Evolutionary conservation across 371 early-diverging fungal genomes (phyloP).

Genomic region (Lichtheimia ramosa): DNA sequence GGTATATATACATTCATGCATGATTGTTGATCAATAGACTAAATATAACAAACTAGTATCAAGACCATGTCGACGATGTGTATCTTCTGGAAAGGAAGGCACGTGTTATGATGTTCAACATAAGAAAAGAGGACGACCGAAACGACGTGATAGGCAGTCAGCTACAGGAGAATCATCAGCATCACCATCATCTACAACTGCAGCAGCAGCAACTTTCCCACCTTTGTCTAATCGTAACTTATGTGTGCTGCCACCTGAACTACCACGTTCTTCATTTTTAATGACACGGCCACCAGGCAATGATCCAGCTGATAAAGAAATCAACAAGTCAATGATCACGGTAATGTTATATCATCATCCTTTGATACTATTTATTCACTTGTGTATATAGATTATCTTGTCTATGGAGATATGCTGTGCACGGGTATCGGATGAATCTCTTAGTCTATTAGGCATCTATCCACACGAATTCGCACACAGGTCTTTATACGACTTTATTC

Average conservation of each 20-base stretch:
- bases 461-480: conserved; percentile 61
- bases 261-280: conserved; percentile 2
- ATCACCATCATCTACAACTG: not conserved
- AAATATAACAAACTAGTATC: conserved; percentile 41
- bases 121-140: conserved; percentile 81
- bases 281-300: conserved; percentile 7
- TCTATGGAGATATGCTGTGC: conserved; percentile 62
- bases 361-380: no score
- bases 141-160: conserved; percentile 48
- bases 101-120: conserved; percentile 78
- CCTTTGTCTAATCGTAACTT: not conserved
- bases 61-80: conserved; percentile 76
- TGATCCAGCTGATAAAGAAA: conserved; percentile 2
- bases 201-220: not conserved
- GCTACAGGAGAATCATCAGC: not conserved
- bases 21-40: no score
- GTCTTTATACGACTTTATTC: conserved; percentile 56
- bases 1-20: not conserved
- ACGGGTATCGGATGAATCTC: conserved; percentile 54
- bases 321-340: conserved; percentile 6
- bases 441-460: conserved; percentile 56
- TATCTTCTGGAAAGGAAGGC: conserved; percentile 64
- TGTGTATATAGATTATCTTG: conserved; percentile 22
- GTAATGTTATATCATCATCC: not conserved
- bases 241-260: not conserved